phyloP scores from a whole-genome alignment of 495 filamentous ascomycete species.

The Chaetomium cochliodes region DNA sequence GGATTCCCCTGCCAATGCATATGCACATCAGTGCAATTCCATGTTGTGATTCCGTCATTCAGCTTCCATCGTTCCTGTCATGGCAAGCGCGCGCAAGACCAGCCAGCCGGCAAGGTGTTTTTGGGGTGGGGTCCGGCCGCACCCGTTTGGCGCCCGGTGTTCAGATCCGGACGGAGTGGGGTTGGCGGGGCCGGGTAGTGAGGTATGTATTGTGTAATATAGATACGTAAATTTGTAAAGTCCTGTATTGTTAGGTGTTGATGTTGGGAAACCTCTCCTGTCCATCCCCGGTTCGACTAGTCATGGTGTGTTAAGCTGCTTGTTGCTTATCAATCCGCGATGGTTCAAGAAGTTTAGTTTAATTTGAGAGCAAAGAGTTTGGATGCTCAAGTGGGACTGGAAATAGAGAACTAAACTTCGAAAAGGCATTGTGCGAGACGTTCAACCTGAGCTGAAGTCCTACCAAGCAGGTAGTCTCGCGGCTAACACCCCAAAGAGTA shows the following conservation, averaged over 20 bases:
- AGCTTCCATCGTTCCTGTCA: no score
- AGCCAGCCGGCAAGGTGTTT: background rate
- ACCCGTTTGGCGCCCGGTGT: background rate
- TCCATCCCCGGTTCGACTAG: background rate
- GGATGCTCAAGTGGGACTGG: no score
- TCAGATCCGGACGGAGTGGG: background rate
- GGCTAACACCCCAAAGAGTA: no score
- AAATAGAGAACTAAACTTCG: background rate
- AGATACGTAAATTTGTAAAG: background rate
- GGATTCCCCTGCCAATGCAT: no score
- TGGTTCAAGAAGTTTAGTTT: no score
- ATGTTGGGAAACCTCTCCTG: no score
- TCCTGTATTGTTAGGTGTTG: background rate
- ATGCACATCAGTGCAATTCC: no score
- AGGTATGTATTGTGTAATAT: background rate
- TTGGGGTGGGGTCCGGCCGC: background rate
- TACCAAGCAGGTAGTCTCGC: background rate
- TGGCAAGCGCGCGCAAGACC: no score
- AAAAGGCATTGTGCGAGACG: no score
- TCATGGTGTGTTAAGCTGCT: background rate
- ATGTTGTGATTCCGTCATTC: no score
- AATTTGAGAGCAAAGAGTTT: background rate
- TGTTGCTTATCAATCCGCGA: no score
- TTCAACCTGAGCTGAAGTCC: background rate
- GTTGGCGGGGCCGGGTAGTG: no score